Evolutionary conservation across 2,329 filamentous ascomycete genomes (phyloP).

Genomic region (Fusarium sp.): DNA sequence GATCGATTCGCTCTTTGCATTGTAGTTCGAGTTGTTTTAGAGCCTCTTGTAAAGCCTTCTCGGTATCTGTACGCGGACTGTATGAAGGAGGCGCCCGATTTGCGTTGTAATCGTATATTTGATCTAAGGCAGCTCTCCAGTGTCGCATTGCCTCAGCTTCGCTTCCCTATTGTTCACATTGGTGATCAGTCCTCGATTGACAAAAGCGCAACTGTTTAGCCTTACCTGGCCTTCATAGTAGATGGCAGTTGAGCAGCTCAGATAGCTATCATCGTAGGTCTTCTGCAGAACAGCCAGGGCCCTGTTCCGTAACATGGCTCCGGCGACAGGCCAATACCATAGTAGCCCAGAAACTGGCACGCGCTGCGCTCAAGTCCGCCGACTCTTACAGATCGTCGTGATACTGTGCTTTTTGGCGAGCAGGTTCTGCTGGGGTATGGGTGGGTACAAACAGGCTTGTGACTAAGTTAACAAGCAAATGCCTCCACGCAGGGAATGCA

Average conservation of each 20-base stretch:
- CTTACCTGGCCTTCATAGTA: conserved; percentile 93
- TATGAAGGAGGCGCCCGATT: conserved; percentile 78
- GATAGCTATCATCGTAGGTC: conserved; percentile 96
- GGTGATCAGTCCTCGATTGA: conserved; percentile 19
- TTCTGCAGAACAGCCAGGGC: conserved; percentile 84
- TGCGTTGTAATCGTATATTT: conserved; percentile 88
- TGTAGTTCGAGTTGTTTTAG: conserved; percentile 86
- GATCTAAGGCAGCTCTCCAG: conserved; percentile 89
- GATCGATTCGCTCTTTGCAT: conserved; percentile 91
- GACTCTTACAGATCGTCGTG: conserved; percentile 12
- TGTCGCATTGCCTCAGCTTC: conserved; percentile 90
- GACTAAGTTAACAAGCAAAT: conserved; percentile 1
- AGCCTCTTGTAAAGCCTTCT: conserved; percentile 84
- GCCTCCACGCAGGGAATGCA: conserved; percentile 5
- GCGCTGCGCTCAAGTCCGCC: conserved; percentile 33
- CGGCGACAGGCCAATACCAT: conserved; percentile 42
- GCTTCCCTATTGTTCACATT: conserved; percentile 73
- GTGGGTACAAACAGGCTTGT: conserved; percentile 22
- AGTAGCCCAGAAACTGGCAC: conserved; percentile 44
- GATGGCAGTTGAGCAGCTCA: conserved; percentile 93
- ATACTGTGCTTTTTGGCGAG: conserved; percentile 7
- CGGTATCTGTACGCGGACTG: conserved; percentile 81
- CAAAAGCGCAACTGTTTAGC: conserved; percentile 1
- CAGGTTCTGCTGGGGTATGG: conserved; percentile 9
- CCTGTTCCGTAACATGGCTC: conserved; percentile 66